Evolutionary conservation across 2,329 filamentous ascomycete genomes (phyloP).

Genomic region (Dactylellina sp.): DNA sequence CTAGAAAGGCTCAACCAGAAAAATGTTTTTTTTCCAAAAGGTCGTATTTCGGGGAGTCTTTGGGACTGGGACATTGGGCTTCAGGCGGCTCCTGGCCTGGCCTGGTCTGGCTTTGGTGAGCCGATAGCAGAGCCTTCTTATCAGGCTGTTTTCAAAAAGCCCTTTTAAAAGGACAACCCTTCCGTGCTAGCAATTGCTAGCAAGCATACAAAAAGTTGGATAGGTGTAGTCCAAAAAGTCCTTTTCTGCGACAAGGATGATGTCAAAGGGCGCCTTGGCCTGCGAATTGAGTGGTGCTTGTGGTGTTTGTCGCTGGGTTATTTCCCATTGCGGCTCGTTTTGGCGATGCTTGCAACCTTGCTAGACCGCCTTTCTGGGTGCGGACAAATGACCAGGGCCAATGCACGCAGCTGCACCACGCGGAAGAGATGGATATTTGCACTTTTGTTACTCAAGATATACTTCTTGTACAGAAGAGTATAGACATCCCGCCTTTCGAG

Average conservation of each 20-base stretch:
- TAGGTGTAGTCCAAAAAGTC: neutral
- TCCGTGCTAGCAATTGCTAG: neutral
- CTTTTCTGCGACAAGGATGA: neutral
- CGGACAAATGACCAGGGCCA: neutral
- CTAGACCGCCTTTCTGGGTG: neutral
- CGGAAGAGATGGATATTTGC: constrained; percentile 15
- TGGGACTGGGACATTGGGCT: no score
- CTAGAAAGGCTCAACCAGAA: no score
- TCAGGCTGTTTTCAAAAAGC: neutral
- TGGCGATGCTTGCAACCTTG: neutral
- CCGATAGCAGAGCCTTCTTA: neutral
- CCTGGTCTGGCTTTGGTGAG: neutral
- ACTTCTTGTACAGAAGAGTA: no score
- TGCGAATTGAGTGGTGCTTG: neutral
- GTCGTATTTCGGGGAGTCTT: no score
- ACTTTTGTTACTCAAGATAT: constrained; percentile 1
- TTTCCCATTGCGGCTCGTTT: neutral
- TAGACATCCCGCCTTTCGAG: no score
- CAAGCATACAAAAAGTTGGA: neutral
- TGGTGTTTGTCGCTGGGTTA: neutral
- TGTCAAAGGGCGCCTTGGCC: neutral
- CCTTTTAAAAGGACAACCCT: neutral
- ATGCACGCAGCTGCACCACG: constrained; percentile 12
- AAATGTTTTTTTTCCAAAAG: no score
- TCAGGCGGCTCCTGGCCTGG: no score